Conservation (phyloP, 2,329 filamentous ascomycete genomes). For the Helicocarpus griseus region DNA sequence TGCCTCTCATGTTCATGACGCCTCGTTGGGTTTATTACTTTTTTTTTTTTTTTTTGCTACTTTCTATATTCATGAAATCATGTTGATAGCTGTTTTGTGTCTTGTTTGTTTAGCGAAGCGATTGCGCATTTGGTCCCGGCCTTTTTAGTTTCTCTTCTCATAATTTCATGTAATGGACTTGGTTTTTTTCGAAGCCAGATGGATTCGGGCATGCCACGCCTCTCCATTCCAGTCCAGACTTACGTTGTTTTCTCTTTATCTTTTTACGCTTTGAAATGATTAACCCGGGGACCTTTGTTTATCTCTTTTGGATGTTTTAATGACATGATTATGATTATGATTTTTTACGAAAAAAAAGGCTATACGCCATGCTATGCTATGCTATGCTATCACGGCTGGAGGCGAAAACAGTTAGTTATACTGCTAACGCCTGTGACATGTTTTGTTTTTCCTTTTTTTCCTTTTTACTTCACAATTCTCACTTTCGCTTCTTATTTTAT, state of each 20-base stretch:
- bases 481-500: not conserved
- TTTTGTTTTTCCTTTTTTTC: not conserved
- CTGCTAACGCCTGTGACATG: too few species aligned
- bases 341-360: not conserved
- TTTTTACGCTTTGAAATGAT: not conserved
- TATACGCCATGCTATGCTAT: too few species aligned
- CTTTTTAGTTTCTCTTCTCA: not conserved
- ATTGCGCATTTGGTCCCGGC: not conserved
- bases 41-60: not conserved
- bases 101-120: not conserved
- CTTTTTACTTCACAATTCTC: not conserved
- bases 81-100: not conserved
- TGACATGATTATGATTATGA: not conserved
- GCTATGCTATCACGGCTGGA: too few species aligned
- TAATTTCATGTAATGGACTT: too few species aligned
- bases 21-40: not conserved
- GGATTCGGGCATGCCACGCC: too few species aligned
- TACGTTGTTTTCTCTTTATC: too few species aligned
- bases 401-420: too few species aligned
- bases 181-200: too few species aligned
- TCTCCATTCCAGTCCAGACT: too few species aligned
- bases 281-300: not conserved
- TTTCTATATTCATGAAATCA: too few species aligned
- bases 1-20: not conserved
- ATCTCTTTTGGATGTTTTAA: not conserved